These are phyloP conservation scores for Nothophytophthora sp. DNA, from an alignment of 352 stramenopile genomes.

Conservation along the genomic window DNA sequence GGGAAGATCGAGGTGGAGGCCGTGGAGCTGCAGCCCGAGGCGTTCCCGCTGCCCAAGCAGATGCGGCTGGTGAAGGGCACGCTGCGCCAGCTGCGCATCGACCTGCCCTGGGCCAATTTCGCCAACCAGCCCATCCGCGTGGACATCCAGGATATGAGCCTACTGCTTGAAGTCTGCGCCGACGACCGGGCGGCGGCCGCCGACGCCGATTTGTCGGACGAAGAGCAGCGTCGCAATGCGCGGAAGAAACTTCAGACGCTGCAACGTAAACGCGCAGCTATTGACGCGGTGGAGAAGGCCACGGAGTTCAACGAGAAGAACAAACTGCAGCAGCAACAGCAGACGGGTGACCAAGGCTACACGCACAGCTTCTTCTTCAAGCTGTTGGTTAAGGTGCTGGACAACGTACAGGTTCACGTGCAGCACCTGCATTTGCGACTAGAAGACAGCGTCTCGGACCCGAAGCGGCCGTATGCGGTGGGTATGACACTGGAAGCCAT, in stretches of 20 bases:
- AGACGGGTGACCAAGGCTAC: conserved; percentile 35
- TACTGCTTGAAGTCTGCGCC: conserved; percentile 63
- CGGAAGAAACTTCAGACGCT: conserved; percentile 56
- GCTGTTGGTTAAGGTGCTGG: conserved; percentile 75
- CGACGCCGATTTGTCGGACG: conserved; percentile 7
- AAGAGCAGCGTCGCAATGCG: conserved; percentile 22
- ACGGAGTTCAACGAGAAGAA: conserved; percentile 61
- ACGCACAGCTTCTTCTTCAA: conserved; percentile 83
- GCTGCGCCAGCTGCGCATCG: conserved; percentile 73
- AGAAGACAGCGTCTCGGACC: conserved; percentile 64
- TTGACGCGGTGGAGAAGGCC: conserved; percentile 79
- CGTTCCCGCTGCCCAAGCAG: conserved; percentile 66
- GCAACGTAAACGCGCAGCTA: conserved; percentile 72
- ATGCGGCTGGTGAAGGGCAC: conserved; percentile 74
- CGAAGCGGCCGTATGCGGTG: conserved; percentile 48
- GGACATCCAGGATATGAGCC: conserved; percentile 76
- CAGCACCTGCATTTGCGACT: conserved; percentile 76
- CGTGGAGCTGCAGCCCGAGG: conserved; percentile 77
- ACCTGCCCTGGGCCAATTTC: conserved; percentile 78
- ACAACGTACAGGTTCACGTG: conserved; percentile 85
- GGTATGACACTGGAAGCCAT: conserved; percentile 79
- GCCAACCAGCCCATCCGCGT: conserved; percentile 72
- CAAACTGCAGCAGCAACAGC: conserved; percentile 13
- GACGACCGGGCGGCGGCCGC: conserved; percentile 17
- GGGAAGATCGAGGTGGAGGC: conserved; percentile 84